Base-by-base conservation (phyloP, 2,329 filamentous ascomycete species). In the Pseudocercospora cruenta region DNA sequence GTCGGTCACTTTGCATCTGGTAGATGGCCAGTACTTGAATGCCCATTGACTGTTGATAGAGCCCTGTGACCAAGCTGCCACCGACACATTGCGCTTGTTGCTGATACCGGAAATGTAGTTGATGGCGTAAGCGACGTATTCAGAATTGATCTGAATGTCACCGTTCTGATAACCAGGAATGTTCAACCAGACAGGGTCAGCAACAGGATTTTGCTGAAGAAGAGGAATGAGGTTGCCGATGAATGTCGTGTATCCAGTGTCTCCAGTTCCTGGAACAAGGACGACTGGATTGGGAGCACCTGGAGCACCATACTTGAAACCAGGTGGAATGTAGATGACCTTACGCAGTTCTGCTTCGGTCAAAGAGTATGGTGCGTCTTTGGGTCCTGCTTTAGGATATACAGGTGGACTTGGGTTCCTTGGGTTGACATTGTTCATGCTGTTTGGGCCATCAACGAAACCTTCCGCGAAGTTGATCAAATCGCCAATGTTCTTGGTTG, bases 121-220 rank as follows among this genome's bases (percentile, higher is more conserved):
- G 65, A 87, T 82, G 2, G 85, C 84, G 72, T 88, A 87, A 1
- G 84, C 83, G 31, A 85, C 80, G 69, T 84, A 86, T 72, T 87
- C 85, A 6, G 83, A 75, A 69, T 83, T 86, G 39, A 76, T 67
- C 69, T 86, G 85, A 0, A 78, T 79, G 64, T 88, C 84, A 21
- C 68, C 75, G 10, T 85, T 77, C 49, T 83, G 78, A 33, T 78
- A 76, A 1, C 75, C 75, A 0, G 85, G 84, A 10, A 87, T 78
- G 67, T 87, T 87, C 22, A 88, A 75, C 81, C 84, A 87, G 16
- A 86, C 81, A 0, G 83, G 80, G 67, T 86, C 83, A n/a, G 78
- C 82, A 58, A 80, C 81, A 21, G 72, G 68, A 1, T 77, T 76
- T 19, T 77, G 75, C 1, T 75, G 71, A 8, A 86, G 74, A 0